These are phyloP conservation scores for Penicillium sp. DNA, from an alignment of 2,329 filamentous ascomycete species.

Conservation along the genomic window DNA sequence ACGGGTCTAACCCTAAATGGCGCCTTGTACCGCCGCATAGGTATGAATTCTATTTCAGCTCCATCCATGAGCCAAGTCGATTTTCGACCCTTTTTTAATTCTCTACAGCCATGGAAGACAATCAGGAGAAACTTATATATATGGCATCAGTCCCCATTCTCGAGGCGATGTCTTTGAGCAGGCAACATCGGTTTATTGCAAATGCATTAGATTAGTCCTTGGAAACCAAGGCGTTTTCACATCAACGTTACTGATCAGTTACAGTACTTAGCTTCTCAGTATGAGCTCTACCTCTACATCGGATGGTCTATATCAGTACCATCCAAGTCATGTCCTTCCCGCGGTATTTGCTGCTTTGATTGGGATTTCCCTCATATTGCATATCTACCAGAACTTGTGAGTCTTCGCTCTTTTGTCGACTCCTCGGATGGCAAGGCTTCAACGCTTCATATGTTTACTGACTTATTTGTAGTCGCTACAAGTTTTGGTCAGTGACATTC, in stretches of 20 bases:
- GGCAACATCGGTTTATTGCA: no score
- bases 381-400: conserved; percentile 33
- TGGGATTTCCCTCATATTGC: conserved; percentile 26
- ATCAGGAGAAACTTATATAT: background rate
- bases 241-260: background rate
- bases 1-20: background rate
- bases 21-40: background rate
- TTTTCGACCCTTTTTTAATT: background rate
- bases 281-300: background rate
- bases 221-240: no score
- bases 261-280: background rate
- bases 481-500: conserved; percentile 34
- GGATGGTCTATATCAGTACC: conserved; percentile 22
- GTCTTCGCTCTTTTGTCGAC: conserved; percentile 1
- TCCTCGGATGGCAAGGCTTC: background rate
- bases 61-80: background rate
- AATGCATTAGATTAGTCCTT: background rate
- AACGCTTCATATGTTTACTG: background rate
- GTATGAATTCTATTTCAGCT: no score
- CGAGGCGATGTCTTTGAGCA: no score
- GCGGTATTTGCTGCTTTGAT: conserved; percentile 30
- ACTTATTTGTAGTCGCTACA: conserved; percentile 21
- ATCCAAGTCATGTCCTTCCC: conserved; percentile 31
- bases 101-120: background rate
- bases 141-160: background rate